Conservation (phyloP, 202 grass and related monocot genomes). For the Bolboschoenoplectus hybrid region DNA sequence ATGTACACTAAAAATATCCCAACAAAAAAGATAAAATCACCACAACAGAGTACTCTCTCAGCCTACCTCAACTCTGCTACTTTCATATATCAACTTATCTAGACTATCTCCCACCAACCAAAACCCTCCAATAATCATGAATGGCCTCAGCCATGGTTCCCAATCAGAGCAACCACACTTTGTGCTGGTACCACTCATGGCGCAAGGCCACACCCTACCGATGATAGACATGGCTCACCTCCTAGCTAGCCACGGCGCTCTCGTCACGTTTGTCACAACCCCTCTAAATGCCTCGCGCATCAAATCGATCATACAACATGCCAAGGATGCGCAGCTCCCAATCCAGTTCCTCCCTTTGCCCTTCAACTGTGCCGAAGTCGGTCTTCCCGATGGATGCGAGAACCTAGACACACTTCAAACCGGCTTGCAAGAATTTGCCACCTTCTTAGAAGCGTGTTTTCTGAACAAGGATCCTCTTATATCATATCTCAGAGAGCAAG, state of each 20-base stretch:
- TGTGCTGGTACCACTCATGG: constrained; percentile 33
- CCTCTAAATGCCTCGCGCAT: constrained; percentile 34
- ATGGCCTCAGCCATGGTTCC: background rate
- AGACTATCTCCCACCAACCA: background rate
- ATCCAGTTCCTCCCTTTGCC: constrained; percentile 23
- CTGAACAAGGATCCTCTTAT: constrained; percentile 24
- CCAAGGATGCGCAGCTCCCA: constrained; percentile 1
- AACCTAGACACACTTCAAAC: constrained; percentile 25
- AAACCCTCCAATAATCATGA: background rate
- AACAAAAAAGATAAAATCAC: background rate
- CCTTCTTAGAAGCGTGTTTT: constrained; percentile 27
- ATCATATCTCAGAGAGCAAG: constrained; percentile 26
- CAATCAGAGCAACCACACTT: constrained; percentile 36
- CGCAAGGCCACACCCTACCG: constrained; percentile 45
- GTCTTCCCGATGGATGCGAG: constrained; percentile 40
- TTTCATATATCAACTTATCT: background rate
- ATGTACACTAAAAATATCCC: no score
- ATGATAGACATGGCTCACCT: constrained; percentile 45
- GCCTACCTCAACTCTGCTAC: background rate
- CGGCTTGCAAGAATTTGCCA: background rate
- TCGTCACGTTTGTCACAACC: constrained; percentile 42
- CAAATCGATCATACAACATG: constrained; percentile 26
- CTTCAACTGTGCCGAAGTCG: background rate
- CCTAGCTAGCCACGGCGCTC: constrained; percentile 33
- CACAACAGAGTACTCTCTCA: background rate